A percentile compares a stretch with the other conserved stretches of the same genome.
These are phyloP conservation scores for Edaphochlamys debaryana DNA, from an alignment of 139 green algal species.

Conservation along the genomic window DNA sequence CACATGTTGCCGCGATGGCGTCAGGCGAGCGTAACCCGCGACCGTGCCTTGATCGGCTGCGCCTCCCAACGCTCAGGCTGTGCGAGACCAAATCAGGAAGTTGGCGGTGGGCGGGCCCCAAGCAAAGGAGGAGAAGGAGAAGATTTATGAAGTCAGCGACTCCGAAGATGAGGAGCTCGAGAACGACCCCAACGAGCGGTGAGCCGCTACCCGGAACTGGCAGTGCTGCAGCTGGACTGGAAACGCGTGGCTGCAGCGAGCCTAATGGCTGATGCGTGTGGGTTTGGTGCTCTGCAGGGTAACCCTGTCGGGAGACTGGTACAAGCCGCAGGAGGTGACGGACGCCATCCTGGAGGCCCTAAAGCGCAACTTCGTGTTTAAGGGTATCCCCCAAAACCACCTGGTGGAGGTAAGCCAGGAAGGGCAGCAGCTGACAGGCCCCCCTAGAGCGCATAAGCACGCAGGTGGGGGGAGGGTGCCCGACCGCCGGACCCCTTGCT, in stretches of 20 bases:
- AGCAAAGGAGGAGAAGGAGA: slow-evolving; percentile 49
- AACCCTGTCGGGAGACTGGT: slow-evolving; percentile 26
- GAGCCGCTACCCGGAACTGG: no score
- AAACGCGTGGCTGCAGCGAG: no score
- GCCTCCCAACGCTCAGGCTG: no score
- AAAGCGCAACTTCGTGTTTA: slow-evolving; percentile 73
- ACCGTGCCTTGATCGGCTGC: no score
- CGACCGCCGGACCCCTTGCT: no score
- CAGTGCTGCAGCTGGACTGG: no score
- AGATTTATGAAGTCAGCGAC: slow-evolving; percentile 66
- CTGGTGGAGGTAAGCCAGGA: slow-evolving; percentile 58
- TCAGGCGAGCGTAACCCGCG: no score
- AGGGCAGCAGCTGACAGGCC: not conserved
- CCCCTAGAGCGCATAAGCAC: not conserved
- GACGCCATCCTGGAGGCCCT: slow-evolving; percentile 64
- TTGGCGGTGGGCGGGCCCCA: slow-evolving; percentile 57
- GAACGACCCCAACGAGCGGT: slow-evolving; percentile 19
- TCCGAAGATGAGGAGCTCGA: slow-evolving; percentile 70
- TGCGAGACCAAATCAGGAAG: slow-evolving; percentile 72
- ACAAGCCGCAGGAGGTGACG: slow-evolving; percentile 63
- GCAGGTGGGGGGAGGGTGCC: no score
- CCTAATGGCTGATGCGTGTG: no score
- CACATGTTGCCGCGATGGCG: no score
- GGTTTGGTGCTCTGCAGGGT: slow-evolving; percentile 5
- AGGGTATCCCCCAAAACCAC: slow-evolving; percentile 62